Base-by-base conservation (phyloP, 2,329 filamentous ascomycete species). In the Cordyceps farinosa region DNA sequence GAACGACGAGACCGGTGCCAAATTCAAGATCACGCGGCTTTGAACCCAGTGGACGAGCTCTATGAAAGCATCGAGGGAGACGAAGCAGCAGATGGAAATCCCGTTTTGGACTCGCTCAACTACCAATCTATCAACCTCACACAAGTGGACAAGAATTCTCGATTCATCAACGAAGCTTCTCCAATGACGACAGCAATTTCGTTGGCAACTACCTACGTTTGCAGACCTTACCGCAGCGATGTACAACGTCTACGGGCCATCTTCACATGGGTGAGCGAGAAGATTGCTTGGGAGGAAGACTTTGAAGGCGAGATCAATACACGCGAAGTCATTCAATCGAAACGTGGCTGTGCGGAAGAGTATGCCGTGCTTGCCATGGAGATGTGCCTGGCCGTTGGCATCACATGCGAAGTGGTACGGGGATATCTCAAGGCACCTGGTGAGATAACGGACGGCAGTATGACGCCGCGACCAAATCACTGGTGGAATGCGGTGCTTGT, bases 401-500 rank as follows among this genome's bases (percentile, higher is more conserved):
- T 99, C 42, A 89, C 92, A 67, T 91, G 91, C 42, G 94, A 98
- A 73, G 83, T 96, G 27, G 87, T 99, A 15, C 87, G 88, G 65
- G 95, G 95, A 0, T 98, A 95, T 72, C 85, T 99, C 62, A 99
- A 99, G 74, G 83, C 85, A 1, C 95, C 95, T 0, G 94, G 94
- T 0, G 95, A 98, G 70, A 79, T 88, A 8, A 81, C 90, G 1
- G 93, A 98, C 69, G 80, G 92, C 50, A 90, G 90, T 66, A 89
- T 89, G 64, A 86, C 94, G 74, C 91, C 91, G n/a, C 87, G 89
- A 36, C 84, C 94, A 0, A 99, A 99, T 71, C 95, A 99, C 77
- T 98, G 90, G 87, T 99, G 95, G 95, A 99, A 99, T 69, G 88
- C 92, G 0, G 91, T 98, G 22, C 79, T 97, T 42, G 88, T 97